A percentile compares a stretch with the other conserved stretches of the same genome.
phyloP scores from a whole-genome alignment of 2,329 filamentous ascomycete genomes.

The Trichoderma koningii region DNA sequence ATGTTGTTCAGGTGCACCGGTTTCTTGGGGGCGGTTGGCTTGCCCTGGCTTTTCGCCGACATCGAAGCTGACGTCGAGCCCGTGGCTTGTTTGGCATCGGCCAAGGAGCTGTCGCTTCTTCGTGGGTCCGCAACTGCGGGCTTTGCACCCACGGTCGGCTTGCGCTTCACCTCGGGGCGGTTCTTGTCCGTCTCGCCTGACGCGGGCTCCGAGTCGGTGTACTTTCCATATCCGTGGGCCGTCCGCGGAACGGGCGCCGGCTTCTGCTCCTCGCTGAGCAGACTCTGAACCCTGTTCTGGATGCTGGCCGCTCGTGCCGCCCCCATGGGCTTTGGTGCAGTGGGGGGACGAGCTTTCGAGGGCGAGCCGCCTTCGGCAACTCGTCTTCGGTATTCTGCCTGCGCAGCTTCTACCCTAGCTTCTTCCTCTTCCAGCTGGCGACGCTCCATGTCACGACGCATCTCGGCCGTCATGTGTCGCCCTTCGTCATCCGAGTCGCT shows the following conservation, averaged over 20 bases:
- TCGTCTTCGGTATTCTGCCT: slow-evolving; percentile 81
- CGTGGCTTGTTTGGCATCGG: slow-evolving; percentile 24
- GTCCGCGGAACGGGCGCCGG: slow-evolving; percentile 63
- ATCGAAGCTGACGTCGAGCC: slow-evolving; percentile 34
- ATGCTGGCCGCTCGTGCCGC: slow-evolving; percentile 76
- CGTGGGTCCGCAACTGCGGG: slow-evolving; percentile 35
- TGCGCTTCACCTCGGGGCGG: slow-evolving; percentile 52
- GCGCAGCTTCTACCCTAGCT: slow-evolving; percentile 81
- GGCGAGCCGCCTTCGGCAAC: slow-evolving; percentile 55
- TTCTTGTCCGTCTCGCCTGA: slow-evolving; percentile 44
- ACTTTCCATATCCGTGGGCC: slow-evolving; percentile 87
- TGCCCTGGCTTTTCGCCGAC: slow-evolving; percentile 37
- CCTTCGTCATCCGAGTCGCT: slow-evolving; percentile 66
- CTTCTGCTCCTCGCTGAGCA: slow-evolving; percentile 76
- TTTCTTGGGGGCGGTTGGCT: slow-evolving; percentile 62
- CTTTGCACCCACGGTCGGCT: slow-evolving; percentile 48
- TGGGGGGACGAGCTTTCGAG: slow-evolving; percentile 44
- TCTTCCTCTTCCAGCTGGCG: slow-evolving; percentile 83
- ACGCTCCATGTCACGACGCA: slow-evolving; percentile 86
- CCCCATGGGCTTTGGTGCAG: slow-evolving; percentile 54
- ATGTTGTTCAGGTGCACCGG: slow-evolving; percentile 62
- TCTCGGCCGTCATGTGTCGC: slow-evolving; percentile 78
- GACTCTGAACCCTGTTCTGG: slow-evolving; percentile 83
- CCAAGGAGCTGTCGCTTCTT: slow-evolving; percentile 29
- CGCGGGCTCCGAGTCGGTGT: slow-evolving; percentile 60